Evolutionary conservation across 2,329 filamentous ascomycete genomes (phyloP).

Genomic region (Pseudogymnoascus sp.): DNA sequence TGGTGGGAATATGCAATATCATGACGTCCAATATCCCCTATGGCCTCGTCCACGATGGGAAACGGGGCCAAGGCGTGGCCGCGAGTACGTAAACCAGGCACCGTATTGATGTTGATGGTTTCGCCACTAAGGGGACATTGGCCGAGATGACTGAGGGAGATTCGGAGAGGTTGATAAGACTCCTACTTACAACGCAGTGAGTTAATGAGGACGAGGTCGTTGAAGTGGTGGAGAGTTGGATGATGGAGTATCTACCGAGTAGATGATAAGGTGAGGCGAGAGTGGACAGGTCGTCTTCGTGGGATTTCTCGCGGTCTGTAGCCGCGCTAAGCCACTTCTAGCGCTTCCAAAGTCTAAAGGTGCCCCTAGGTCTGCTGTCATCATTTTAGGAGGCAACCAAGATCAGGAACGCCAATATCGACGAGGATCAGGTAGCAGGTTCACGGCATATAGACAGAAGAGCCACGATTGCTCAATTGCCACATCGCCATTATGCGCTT

Average conservation of each 20-base stretch:
- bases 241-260: constrained; percentile 9
- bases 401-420: constrained; percentile 9
- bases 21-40: constrained; percentile 3
- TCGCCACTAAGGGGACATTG: constrained; percentile 2
- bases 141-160: neutral
- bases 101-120: constrained; percentile 4
- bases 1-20: neutral
- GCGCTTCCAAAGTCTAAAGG: constrained; percentile 8
- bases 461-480: constrained; percentile 10
- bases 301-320: constrained; percentile 10
- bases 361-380: constrained; percentile 9
- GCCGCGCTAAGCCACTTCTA: constrained; percentile 9
- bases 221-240: constrained; percentile 10
- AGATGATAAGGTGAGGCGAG: constrained; percentile 11
- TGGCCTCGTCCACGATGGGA: neutral
- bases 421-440: constrained; percentile 7
- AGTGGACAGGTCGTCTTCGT: constrained; percentile 12
- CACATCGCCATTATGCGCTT: constrained; percentile 26
- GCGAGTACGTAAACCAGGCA: constrained; percentile 7
- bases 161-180: neutral
- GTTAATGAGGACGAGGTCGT: constrained; percentile 8
- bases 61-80: neutral
- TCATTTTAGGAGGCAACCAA: constrained; percentile 6
- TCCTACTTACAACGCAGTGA: constrained; percentile 10
- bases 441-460: neutral